Evolutionary conservation across 495 filamentous ascomycete species (phyloP).

Genomic region (Xylaria venustula): DNA sequence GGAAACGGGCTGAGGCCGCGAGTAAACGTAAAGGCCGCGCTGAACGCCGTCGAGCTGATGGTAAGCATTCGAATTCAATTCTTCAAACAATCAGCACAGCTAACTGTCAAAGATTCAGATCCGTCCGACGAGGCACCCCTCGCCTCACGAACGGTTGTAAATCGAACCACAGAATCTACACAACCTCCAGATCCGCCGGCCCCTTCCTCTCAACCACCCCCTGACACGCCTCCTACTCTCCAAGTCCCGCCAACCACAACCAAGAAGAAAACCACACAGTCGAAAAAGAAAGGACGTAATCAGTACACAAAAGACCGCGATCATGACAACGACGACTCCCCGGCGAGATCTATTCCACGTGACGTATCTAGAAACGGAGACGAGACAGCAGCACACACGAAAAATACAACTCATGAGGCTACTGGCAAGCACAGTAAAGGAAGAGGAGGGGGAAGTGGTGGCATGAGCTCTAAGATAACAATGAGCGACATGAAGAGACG

Average conservation of each 20-base stretch:
- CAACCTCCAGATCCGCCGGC: constrained; percentile 36
- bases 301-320: constrained; percentile 82
- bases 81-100: neutral
- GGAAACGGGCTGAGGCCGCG: constrained; percentile 65
- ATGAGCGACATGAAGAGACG: constrained; percentile 91
- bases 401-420: constrained; percentile 17
- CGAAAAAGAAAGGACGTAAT: constrained; percentile 72
- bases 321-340: constrained; percentile 61
- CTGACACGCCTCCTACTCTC: constrained; percentile 52
- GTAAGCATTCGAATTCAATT: constrained; percentile 46
- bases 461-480: constrained; percentile 64
- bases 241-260: constrained; percentile 44
- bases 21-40: constrained; percentile 72
- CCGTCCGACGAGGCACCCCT: constrained; percentile 57
- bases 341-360: constrained; percentile 64
- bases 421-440: constrained; percentile 35
- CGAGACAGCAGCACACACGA: constrained; percentile 34
- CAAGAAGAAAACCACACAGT: constrained; percentile 68
- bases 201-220: constrained; percentile 46
- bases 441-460: constrained; percentile 40
- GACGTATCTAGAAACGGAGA: constrained; percentile 48
- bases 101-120: constrained; percentile 53
- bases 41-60: constrained; percentile 72
- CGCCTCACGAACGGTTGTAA: constrained; percentile 38
- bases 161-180: constrained; percentile 31